phyloP scores from a whole-genome alignment of 257 asterid species.

The Solanum paucissectum region DNA sequence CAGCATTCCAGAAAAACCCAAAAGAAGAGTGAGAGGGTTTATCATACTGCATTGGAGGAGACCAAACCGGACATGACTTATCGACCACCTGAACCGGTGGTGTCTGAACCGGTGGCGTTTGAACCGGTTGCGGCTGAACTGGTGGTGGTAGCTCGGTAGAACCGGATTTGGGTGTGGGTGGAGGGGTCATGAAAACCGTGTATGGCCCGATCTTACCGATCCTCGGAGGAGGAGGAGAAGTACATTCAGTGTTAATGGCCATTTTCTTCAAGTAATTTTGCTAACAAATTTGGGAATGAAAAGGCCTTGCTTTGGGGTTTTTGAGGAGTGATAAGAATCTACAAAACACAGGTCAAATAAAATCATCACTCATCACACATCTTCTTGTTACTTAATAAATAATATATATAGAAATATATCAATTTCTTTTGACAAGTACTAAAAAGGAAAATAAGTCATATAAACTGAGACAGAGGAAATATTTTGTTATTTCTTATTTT shows the following conservation, averaged over 20 bases:
- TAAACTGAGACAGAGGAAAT: too few species aligned
- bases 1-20: conserved; percentile 73
- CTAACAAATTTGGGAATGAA: neutral
- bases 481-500: too few species aligned
- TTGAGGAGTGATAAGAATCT: too few species aligned
- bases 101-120: conserved; percentile 14
- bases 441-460: too few species aligned
- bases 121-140: conserved; percentile 24
- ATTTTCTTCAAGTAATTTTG: neutral
- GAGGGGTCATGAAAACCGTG: conserved; percentile 93
- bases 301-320: neutral
- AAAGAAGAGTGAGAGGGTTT: conserved; percentile 34
- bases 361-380: too few species aligned
- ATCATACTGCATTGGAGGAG: conserved; percentile 76
- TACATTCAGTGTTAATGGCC: conserved; percentile 23
- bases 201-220: conserved; percentile 99
- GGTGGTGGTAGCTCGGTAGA: conserved; percentile 23
- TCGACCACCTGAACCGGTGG: conserved; percentile 28
- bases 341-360: too few species aligned
- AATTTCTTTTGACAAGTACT: too few species aligned
- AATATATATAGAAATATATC: too few species aligned
- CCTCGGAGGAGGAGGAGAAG: conserved; percentile 47
- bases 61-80: conserved; percentile 72
- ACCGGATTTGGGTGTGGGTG: conserved; percentile 46
- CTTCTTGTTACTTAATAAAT: too few species aligned